Conservation (phyloP, 208 protist species). For the Crithidia expoeki region DNA sequence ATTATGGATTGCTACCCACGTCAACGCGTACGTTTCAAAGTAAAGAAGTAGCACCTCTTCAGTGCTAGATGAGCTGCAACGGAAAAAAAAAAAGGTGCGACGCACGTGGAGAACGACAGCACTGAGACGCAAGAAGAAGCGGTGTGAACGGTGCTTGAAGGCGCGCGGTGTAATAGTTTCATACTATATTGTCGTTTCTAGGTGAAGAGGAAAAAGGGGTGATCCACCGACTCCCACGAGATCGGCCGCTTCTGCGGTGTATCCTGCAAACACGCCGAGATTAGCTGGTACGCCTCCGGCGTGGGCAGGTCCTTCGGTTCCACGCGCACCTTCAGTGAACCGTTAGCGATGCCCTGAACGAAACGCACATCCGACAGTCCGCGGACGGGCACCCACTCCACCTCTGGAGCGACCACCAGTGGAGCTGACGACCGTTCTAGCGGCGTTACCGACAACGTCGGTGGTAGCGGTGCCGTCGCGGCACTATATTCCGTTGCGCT, state of each 20-base stretch:
- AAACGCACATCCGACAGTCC: constrained; percentile 37
- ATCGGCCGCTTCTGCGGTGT: constrained; percentile 42
- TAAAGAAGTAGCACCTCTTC: too few species aligned
- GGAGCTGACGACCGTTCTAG: background rate
- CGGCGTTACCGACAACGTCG: background rate
- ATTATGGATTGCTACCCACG: too few species aligned
- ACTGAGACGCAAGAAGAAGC: background rate
- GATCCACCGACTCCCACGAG: constrained; percentile 48
- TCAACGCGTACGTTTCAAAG: too few species aligned
- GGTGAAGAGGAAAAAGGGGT: constrained; percentile 35
- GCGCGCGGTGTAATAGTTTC: too few species aligned
- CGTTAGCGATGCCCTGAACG: constrained; percentile 40
- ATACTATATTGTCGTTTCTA: too few species aligned
- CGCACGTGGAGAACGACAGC: too few species aligned
- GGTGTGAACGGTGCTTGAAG: background rate
- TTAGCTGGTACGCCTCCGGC: constrained; percentile 46
- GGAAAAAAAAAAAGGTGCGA: background rate
- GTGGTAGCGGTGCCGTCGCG: background rate
- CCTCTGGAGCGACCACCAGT: background rate
- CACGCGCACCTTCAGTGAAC: constrained; percentile 29
- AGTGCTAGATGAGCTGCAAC: background rate
- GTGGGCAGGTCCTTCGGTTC: constrained; percentile 18
- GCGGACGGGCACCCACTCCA: constrained; percentile 16
- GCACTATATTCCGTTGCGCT: background rate
- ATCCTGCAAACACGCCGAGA: constrained; percentile 43